phyloP scores from a whole-genome alignment of 345 rosid genomes.

The Eucalyptus tenuipes region DNA sequence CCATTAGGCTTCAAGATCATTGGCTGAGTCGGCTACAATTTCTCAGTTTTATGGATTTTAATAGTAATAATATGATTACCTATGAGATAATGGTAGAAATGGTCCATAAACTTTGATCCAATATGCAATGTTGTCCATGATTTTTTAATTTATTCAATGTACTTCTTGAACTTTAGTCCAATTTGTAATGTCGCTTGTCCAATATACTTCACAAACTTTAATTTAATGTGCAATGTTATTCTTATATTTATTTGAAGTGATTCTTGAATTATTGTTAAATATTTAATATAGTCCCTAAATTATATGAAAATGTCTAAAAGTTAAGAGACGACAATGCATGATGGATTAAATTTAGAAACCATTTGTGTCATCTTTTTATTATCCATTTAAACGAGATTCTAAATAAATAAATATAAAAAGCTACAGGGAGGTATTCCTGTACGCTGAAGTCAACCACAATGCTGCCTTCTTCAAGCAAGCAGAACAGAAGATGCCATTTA shows the following conservation, averaged over 20 bases:
- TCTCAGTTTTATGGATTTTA: not conserved
- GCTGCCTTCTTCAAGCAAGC: not conserved
- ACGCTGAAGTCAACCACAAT: not conserved
- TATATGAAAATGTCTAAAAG: not conserved
- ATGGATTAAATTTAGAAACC: not conserved
- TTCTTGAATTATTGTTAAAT: fast-evolving
- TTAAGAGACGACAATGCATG: fast-evolving
- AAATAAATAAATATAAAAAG: not conserved
- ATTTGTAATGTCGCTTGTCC: fast-evolving
- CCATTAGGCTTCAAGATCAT: not conserved
- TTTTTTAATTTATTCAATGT: not conserved
- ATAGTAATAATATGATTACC: not conserved
- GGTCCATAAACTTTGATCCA: fast-evolving
- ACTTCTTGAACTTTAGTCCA: fast-evolving
- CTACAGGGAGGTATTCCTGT: not conserved
- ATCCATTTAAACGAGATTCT: not conserved
- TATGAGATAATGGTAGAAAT: fast-evolving
- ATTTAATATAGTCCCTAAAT: not conserved
- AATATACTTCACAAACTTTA: not conserved
- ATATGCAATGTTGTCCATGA: fast-evolving
- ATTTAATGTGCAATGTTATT: too few species aligned
- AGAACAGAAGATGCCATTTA: not conserved
- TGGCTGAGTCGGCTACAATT: not conserved
- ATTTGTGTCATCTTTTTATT: not conserved
- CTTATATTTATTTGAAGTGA: too few species aligned